Evolutionary conservation across 495 filamentous ascomycete species (phyloP).

Genomic region (Trypethelium eluteriae): DNA sequence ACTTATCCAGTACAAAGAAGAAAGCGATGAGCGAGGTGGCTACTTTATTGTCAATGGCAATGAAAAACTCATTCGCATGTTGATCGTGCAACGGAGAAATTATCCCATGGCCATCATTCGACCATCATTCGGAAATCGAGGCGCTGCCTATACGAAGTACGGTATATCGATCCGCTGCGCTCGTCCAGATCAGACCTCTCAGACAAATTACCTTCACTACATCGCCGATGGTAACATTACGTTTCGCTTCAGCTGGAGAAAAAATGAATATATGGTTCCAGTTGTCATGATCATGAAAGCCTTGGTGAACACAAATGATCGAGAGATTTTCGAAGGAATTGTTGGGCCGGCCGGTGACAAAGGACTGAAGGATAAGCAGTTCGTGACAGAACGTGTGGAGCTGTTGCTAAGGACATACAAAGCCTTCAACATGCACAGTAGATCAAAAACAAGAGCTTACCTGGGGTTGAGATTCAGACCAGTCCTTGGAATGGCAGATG

Average conservation of each 20-base stretch:
- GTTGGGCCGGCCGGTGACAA: constrained; percentile 66
- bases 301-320: constrained; percentile 88
- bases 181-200: constrained; percentile 90
- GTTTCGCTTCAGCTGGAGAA: constrained; percentile 96
- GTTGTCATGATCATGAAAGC: constrained; percentile 96
- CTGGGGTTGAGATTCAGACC: constrained; percentile 83
- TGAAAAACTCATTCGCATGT: constrained; percentile 89
- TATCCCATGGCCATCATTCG: constrained; percentile 90
- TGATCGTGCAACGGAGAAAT: constrained; percentile 81
- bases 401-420: constrained; percentile 89
- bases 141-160: constrained; percentile 74
- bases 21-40: constrained; percentile 85
- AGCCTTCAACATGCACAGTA: constrained; percentile 70
- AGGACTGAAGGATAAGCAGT: constrained; percentile 70
- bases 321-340: constrained; percentile 87
- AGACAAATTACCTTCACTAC: constrained; percentile 95
- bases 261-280: constrained; percentile 89
- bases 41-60: constrained; percentile 96
- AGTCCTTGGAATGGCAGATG: constrained; percentile 70
- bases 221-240: constrained; percentile 90
- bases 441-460: constrained; percentile 67
- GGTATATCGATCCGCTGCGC: constrained; percentile 88
- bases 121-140: constrained; percentile 77
- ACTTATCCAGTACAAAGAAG: constrained; percentile 79
- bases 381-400: constrained; percentile 90